phyloP scores from a whole-genome alignment of 345 rosid species.

The Trapa incisa region DNA sequence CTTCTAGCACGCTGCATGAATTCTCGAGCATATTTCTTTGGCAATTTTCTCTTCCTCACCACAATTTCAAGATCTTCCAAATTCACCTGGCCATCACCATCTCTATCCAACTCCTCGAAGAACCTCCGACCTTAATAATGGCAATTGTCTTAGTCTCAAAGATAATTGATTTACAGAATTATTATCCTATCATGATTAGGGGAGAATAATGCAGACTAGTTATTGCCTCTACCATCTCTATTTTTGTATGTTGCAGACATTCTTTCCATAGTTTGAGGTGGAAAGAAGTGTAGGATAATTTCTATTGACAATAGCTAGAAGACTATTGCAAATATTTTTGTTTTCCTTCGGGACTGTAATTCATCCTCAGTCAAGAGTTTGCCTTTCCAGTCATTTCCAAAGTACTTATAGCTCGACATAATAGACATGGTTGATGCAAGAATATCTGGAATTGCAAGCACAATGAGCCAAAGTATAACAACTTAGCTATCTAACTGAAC shows the following conservation, averaged over 20 bases:
- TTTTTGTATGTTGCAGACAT: not conserved
- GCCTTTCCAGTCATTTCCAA: not conserved
- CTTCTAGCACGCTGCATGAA: slow-evolving; percentile 77
- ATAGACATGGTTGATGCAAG: not conserved
- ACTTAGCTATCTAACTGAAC: not conserved
- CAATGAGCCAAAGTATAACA: not conserved
- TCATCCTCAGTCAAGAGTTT: not conserved
- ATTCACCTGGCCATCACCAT: slow-evolving; percentile 89
- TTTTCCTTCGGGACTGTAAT: not conserved
- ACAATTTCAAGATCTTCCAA: slow-evolving; percentile 95
- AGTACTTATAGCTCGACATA: not conserved
- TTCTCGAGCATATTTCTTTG: slow-evolving; percentile 72
- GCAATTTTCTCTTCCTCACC: slow-evolving; percentile 81
- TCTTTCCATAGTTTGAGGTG: not conserved
- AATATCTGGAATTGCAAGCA: not conserved
- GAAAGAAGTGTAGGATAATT: not conserved
- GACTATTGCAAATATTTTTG: not conserved
- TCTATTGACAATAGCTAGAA: not conserved
- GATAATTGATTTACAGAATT: not conserved
- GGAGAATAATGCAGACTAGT: not conserved
- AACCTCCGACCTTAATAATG: slow-evolving; percentile 64
- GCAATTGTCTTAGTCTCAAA: not conserved
- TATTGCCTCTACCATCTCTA: not conserved
- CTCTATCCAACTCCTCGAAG: slow-evolving; percentile 95
- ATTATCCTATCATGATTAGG: not conserved